Evolutionary conservation across 495 filamentous ascomycete species (phyloP).

Genomic region (Hyaloscypha variabilis): DNA sequence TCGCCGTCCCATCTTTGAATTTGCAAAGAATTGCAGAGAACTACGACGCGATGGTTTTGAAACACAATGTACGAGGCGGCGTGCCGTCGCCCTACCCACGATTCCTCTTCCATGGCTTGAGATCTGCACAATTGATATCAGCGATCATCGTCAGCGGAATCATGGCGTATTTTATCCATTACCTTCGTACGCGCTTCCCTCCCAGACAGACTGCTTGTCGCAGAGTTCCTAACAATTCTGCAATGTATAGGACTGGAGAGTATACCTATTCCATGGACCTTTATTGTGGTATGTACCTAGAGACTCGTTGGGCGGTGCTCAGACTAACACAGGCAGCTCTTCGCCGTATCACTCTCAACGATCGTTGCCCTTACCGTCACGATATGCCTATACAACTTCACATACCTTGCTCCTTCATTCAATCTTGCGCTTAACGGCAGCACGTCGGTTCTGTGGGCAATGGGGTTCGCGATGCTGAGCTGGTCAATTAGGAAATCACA

Average conservation of each 20-base stretch:
- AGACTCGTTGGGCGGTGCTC: neutral
- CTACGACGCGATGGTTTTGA: slow-evolving; percentile 22
- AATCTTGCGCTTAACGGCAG: slow-evolving; percentile 55
- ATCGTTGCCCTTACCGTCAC: slow-evolving; percentile 55
- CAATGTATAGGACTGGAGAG: slow-evolving; percentile 37
- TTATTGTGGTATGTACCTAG: slow-evolving; percentile 55
- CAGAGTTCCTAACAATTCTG: slow-evolving; percentile 6
- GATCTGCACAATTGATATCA: slow-evolving; percentile 52
- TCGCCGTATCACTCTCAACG: slow-evolving; percentile 57
- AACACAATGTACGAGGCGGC: slow-evolving; percentile 31
- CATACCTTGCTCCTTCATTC: slow-evolving; percentile 57
- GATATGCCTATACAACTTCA: slow-evolving; percentile 56
- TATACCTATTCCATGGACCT: slow-evolving; percentile 64
- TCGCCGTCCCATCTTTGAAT: neutral
- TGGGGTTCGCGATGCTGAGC: slow-evolving; percentile 57
- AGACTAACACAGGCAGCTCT: slow-evolving; percentile 44
- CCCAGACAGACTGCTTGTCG: neutral
- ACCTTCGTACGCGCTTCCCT: slow-evolving; percentile 43
- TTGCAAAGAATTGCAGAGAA: neutral
- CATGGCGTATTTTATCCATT: slow-evolving; percentile 63
- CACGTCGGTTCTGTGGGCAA: slow-evolving; percentile 57
- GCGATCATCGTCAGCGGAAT: slow-evolving; percentile 59
- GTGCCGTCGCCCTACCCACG: slow-evolving; percentile 59
- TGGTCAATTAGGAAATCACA: slow-evolving; percentile 61
- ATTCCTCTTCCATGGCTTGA: slow-evolving; percentile 60